A percentile compares a stretch with the other conserved stretches of the same genome.
Conservation (phyloP, 2,329 filamentous ascomycete genomes). For the Colletotrichum tanaceti region DNA sequence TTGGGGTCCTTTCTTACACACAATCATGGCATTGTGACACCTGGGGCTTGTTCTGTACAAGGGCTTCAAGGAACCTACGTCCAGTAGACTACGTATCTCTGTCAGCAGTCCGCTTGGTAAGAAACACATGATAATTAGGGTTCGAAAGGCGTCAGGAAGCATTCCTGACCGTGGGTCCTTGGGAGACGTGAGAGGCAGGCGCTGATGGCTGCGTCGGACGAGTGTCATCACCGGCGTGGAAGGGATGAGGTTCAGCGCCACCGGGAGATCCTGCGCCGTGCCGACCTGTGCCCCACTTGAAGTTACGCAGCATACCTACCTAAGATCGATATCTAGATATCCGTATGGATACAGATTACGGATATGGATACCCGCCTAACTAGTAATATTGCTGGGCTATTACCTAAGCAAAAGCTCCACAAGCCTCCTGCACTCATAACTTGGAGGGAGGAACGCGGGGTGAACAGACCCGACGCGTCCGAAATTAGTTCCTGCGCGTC, state of each 20-base stretch:
- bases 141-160: constrained; percentile 10
- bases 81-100: not conserved
- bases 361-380: no score
- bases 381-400: no score
- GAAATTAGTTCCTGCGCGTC: constrained; percentile 31
- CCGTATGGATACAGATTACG: no score
- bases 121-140: constrained; percentile 1
- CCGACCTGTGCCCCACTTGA: constrained; percentile 17
- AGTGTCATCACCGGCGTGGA: constrained; percentile 27
- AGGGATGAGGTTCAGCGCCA: constrained; percentile 35
- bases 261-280: constrained; percentile 17
- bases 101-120: not conserved
- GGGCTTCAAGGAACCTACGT: not conserved
- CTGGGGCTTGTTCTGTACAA: not conserved
- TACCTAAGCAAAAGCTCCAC: constrained; percentile 4
- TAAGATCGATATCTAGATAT: no score
- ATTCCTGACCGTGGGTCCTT: constrained; percentile 15
- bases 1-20: not conserved
- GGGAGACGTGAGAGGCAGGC: constrained; percentile 13
- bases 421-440: not conserved
- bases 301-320: not conserved
- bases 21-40: not conserved
- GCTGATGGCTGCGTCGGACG: constrained; percentile 11
- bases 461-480: constrained; percentile 30
- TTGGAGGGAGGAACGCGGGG: constrained; percentile 22